Percentiles rank a stretch among this genome's conserved stretches.
phyloP scores from a whole-genome alignment of 345 rosid genomes.

The Euclidium syriacum region DNA sequence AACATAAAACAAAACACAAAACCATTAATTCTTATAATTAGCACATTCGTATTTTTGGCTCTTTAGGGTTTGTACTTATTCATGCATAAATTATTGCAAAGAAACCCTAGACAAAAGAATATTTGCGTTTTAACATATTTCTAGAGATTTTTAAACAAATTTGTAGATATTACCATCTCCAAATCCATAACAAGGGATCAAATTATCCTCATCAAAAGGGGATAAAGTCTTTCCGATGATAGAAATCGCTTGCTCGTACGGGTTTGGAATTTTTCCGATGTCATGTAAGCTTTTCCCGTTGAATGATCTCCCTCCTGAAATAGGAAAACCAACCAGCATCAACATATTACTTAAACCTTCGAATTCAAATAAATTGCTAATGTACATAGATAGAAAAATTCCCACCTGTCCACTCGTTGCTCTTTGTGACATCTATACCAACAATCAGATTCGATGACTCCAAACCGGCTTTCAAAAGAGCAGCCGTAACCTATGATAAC shows the following conservation, averaged over 20 bases:
- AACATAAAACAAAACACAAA: constrained; percentile 12
- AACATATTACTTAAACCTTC: not conserved
- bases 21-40: too few relatives aligned
- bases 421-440: constrained; percentile 88
- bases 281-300: constrained; percentile 60
- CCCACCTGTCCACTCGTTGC: constrained; percentile 92
- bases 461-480: constrained; percentile 71
- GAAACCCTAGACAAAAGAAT: too few relatives aligned
- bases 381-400: not conserved
- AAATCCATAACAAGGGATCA: constrained; percentile 81
- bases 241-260: constrained; percentile 76
- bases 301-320: constrained; percentile 66
- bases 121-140: too few relatives aligned
- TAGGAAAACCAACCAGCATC: not conserved
- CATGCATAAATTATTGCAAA: too few relatives aligned
- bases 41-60: too few relatives aligned
- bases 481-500: constrained; percentile 63
- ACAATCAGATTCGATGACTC: constrained; percentile 91
- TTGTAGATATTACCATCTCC: constrained; percentile 58
- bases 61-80: too few relatives aligned
- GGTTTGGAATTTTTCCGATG: constrained; percentile 53
- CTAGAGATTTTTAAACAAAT: too few relatives aligned
- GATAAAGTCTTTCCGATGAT: constrained; percentile 76
- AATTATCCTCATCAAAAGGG: constrained; percentile 70
- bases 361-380: not conserved